Evolutionary conservation across 129 eudicot genomes (phyloP).

Genomic region (Mikania micrantha): DNA sequence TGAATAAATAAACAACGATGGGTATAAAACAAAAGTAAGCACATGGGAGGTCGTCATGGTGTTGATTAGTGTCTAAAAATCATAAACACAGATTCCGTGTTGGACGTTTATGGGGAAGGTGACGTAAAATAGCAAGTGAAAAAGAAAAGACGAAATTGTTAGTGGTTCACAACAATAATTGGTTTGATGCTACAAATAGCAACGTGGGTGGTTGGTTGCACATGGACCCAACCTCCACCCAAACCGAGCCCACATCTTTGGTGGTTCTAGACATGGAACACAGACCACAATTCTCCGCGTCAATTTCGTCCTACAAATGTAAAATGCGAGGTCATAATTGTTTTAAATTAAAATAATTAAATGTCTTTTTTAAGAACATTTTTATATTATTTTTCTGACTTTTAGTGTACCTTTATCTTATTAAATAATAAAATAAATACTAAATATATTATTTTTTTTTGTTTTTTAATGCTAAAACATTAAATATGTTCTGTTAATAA

Average conservation of each 20-base stretch:
- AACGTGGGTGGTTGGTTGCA: constrained; percentile 1
- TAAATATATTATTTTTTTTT: too few species aligned
- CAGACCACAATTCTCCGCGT: background rate
- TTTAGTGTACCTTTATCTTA: too few species aligned
- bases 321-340: background rate
- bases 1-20: too few species aligned
- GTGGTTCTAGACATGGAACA: background rate
- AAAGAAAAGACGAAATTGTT: background rate
- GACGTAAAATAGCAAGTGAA: background rate
- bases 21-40: background rate
- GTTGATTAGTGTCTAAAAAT: background rate
- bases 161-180: background rate
- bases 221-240: background rate
- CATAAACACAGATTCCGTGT: background rate
- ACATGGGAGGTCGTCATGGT: background rate
- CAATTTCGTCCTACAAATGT: background rate
- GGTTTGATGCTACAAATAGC: background rate
- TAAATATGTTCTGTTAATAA: too few species aligned
- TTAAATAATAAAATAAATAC: too few species aligned
- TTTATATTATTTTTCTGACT: too few species aligned
- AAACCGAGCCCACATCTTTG: background rate
- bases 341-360: background rate
- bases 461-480: too few species aligned
- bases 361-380: too few species aligned
- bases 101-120: background rate